Evolutionary conservation across 148 eudicot genomes (phyloP).

Genomic region (Linanthus parryae): DNA sequence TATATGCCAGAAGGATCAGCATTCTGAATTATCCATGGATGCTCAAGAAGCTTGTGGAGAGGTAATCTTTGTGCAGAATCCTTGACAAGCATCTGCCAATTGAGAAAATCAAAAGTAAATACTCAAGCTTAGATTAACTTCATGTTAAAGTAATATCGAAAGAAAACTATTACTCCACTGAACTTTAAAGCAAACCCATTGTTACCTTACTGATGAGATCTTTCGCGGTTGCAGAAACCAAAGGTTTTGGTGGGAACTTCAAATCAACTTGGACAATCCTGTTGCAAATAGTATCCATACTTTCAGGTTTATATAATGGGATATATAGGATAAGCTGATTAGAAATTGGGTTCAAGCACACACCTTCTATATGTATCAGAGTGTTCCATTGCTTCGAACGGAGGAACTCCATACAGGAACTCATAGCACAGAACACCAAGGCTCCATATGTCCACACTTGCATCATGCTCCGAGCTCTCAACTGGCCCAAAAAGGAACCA

Average conservation of each 20-base stretch:
- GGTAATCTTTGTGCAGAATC: slow-evolving; percentile 77
- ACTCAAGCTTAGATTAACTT: not conserved
- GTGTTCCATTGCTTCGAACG: slow-evolving; percentile 94
- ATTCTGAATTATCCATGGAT: slow-evolving; percentile 90
- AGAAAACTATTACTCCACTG: not conserved
- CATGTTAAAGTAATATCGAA: no score
- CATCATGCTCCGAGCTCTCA: slow-evolving; percentile 93
- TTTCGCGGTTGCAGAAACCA: slow-evolving; percentile 74
- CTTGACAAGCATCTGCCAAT: slow-evolving; percentile 85
- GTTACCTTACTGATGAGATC: slow-evolving; percentile 62
- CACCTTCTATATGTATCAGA: slow-evolving; percentile 96
- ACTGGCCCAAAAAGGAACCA: slow-evolving; percentile 29
- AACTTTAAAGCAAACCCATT: not conserved
- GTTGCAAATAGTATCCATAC: slow-evolving; percentile 9
- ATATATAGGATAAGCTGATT: no score
- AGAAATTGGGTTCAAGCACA: no score
- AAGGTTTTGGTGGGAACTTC: slow-evolving; percentile 72
- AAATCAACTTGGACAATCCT: slow-evolving; percentile 84
- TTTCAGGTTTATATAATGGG: no score
- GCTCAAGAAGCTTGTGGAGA: slow-evolving; percentile 86
- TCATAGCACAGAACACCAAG: slow-evolving; percentile 85
- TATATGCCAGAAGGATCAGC: slow-evolving; percentile 90
- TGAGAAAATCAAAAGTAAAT: not conserved
- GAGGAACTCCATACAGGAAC: slow-evolving; percentile 89
- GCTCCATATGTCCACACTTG: slow-evolving; percentile 96